Percentiles rank a stretch among this genome's conserved stretches.
Evolutionary conservation across 2,329 filamentous ascomycete genomes (phyloP).

Genomic region (Colletotrichum chlorophyti): DNA sequence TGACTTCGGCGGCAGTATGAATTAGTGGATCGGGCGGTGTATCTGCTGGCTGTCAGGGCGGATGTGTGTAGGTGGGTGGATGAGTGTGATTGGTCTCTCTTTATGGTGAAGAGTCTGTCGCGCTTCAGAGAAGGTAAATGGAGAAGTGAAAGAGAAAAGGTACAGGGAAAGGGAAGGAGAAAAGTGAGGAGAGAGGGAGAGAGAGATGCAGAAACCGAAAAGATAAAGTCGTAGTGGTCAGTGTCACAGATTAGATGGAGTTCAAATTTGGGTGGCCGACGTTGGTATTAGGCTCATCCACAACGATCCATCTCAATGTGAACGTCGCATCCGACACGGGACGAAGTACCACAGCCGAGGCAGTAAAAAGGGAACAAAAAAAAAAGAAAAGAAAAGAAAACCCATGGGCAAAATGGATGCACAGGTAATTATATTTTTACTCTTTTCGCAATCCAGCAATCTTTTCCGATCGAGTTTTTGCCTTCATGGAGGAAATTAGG

Average conservation of each 20-base stretch:
- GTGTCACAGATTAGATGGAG: background rate
- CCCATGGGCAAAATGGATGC: too few species aligned
- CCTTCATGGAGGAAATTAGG: too few species aligned
- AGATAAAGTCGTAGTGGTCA: background rate
- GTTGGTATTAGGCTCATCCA: slow-evolving; percentile 17
- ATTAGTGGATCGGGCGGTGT: slow-evolving; percentile 17
- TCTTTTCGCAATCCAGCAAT: too few species aligned
- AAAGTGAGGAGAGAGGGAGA: background rate
- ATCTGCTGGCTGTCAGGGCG: background rate
- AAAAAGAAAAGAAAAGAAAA: too few species aligned
- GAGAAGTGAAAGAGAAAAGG: background rate
- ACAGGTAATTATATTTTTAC: too few species aligned
- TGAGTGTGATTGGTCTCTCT: too few species aligned
- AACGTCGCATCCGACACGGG: slow-evolving; percentile 13
- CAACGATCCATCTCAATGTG: slow-evolving; percentile 21
- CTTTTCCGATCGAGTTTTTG: too few species aligned
- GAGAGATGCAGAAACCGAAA: background rate
- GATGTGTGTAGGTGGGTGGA: too few species aligned
- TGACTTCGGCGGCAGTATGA: slow-evolving; percentile 1
- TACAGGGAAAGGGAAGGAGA: background rate
- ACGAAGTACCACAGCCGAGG: slow-evolving; percentile 4
- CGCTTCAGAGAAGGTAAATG: background rate
- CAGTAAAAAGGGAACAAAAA: slow-evolving; percentile 8
- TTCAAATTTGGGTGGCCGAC: background rate
- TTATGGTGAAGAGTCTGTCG: background rate